Percentiles rank a stretch among this genome's conserved stretches.
These are phyloP conservation scores for Aechmea fasciata DNA, from an alignment of 176 grass and related monocot genomes.

Conservation along the genomic window DNA sequence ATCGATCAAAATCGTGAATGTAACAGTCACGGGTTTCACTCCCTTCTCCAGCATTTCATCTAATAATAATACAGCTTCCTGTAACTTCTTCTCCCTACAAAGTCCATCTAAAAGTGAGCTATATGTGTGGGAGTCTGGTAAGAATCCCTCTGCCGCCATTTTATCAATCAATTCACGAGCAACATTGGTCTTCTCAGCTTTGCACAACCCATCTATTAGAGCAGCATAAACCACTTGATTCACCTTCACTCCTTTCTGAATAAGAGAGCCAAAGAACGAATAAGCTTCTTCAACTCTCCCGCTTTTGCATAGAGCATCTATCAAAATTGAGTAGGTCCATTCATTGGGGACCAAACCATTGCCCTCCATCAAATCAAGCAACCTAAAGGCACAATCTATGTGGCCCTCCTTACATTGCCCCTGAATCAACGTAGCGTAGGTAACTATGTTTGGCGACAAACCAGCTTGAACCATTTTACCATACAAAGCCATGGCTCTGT, in stretches of 20 bases:
- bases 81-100: constrained; percentile 59
- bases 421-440: constrained; percentile 73
- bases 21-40: constrained; percentile 39
- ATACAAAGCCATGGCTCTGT: constrained; percentile 67
- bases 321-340: constrained; percentile 74
- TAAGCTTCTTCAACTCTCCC: constrained; percentile 50
- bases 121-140: constrained; percentile 48
- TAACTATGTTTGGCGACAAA: constrained; percentile 51
- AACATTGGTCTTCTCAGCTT: constrained; percentile 36
- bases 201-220: constrained; percentile 67
- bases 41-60: constrained; percentile 62
- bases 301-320: constrained; percentile 57
- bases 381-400: constrained; percentile 47
- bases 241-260: constrained; percentile 39
- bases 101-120: constrained; percentile 67
- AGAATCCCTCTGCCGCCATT: constrained; percentile 37
- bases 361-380: constrained; percentile 57
- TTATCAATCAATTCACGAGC: constrained; percentile 42
- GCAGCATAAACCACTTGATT: constrained; percentile 51
- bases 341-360: constrained; percentile 49
- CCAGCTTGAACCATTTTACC: constrained; percentile 51
- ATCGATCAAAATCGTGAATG: constrained; percentile 80
- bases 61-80: constrained; percentile 40
- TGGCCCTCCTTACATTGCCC: constrained; percentile 57
- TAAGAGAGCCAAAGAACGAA: constrained; percentile 50